phyloP scores from a whole-genome alignment of 331 rosid species.

The Malus hybrid region DNA sequence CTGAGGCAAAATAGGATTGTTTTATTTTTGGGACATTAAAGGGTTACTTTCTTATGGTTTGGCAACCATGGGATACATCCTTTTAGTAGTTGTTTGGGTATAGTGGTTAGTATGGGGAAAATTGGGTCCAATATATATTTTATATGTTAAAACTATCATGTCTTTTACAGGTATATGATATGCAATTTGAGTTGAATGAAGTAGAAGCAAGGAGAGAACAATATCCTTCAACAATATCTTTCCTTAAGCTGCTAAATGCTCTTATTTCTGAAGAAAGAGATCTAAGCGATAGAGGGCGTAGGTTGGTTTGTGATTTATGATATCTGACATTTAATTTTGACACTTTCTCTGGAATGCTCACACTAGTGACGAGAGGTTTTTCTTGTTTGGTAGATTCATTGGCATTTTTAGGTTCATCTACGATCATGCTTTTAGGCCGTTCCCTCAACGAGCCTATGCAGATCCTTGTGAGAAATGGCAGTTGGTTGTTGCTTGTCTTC shows the following conservation, averaged over 20 bases:
- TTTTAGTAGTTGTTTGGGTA: background rate
- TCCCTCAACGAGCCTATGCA: slow-evolving; percentile 89
- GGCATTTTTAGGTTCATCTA: slow-evolving; percentile 90
- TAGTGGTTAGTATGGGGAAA: background rate
- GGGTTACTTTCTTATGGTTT: too few relatives aligned
- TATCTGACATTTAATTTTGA: slow-evolving; percentile 1
- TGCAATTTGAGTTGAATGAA: slow-evolving; percentile 92
- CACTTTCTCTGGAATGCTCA: background rate
- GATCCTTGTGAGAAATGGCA: slow-evolving; percentile 93
- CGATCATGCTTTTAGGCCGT: slow-evolving; percentile 97
- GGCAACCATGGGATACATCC: background rate
- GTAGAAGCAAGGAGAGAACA: slow-evolving; percentile 94
- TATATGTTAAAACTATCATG: background rate
- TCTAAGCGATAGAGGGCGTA: slow-evolving; percentile 79
- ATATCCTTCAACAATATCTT: slow-evolving; percentile 92
- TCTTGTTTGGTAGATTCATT: slow-evolving; percentile 56
- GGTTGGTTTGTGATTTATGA: slow-evolving; percentile 37
- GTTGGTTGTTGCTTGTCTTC: slow-evolving; percentile 83
- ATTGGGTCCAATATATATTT: background rate
- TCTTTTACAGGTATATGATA: slow-evolving; percentile 80
- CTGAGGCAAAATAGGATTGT: background rate
- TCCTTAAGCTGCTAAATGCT: slow-evolving; percentile 81
- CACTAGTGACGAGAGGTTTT: slow-evolving; percentile 3
- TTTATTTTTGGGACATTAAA: background rate
- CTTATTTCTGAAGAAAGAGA: slow-evolving; percentile 91